phyloP scores from a whole-genome alignment of 805 yeast genomes.

The Candida coleopterorum region DNA sequence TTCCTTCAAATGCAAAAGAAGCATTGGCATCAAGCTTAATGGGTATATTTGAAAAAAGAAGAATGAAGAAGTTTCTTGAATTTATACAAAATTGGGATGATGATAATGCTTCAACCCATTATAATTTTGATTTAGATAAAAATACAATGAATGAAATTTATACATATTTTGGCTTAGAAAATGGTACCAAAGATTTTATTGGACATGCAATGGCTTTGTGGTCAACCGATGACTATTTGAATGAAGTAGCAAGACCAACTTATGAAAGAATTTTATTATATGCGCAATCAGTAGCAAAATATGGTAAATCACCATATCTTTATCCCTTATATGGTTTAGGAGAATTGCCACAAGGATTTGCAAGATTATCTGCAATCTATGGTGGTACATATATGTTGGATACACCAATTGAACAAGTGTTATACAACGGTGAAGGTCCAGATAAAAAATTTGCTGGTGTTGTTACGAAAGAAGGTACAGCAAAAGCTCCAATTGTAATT shows the following conservation, averaged over 20 bases:
- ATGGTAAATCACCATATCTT: constrained; percentile 93
- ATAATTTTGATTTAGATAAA: constrained; percentile 77
- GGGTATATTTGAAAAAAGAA: constrained; percentile 94
- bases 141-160: constrained; percentile 91
- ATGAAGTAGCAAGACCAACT: constrained; percentile 87
- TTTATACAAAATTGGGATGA: constrained; percentile 80
- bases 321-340: constrained; percentile 97
- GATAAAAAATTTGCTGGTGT: constrained; percentile 68
- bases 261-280: constrained; percentile 81
- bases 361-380: constrained; percentile 91
- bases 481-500: constrained; percentile 88
- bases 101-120: constrained; percentile 74
- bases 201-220: constrained; percentile 99
- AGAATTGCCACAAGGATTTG: constrained; percentile 98
- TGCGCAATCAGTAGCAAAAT: constrained; percentile 86
- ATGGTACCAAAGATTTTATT: constrained; percentile 90
- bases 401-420: constrained; percentile 87
- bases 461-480: constrained; percentile 84
- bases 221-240: constrained; percentile 85
- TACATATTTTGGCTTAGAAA: constrained; percentile 82
- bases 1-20: constrained; percentile 87
- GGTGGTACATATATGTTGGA: constrained; percentile 99
- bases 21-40: constrained; percentile 87
- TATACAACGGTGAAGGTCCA: constrained; percentile 58
- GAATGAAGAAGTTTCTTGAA: constrained; percentile 89